A percentile compares a stretch with the other conserved stretches of the same genome.
phyloP scores from a whole-genome alignment of 108 stramenopile genomes.

The Heterococcus sp. region DNA sequence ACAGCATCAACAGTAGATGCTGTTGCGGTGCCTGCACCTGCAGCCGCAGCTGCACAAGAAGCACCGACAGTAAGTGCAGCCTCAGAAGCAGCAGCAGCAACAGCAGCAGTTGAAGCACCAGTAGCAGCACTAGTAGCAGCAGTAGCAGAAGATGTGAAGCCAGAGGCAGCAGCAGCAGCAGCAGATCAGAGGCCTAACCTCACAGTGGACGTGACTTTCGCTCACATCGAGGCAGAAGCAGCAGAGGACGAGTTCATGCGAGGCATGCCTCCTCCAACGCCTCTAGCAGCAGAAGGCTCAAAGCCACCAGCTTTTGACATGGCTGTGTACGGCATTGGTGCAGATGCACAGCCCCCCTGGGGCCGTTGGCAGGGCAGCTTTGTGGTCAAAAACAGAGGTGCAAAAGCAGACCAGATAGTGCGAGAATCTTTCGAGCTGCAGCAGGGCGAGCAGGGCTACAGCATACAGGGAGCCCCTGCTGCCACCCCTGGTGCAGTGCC shows the following conservation, averaged over 20 bases:
- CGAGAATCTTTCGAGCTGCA: constrained; percentile 19
- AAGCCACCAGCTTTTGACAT: background rate
- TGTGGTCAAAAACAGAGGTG: constrained; percentile 24
- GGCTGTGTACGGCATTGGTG: constrained; percentile 8
- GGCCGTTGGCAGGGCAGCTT: constrained; percentile 27
- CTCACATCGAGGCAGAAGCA: no score
- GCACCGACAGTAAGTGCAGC: background rate
- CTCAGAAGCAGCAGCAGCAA: background rate
- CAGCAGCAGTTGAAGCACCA: background rate
- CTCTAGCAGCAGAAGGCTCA: background rate
- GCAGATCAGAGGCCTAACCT: background rate
- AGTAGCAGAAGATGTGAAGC: no score
- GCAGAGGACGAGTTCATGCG: background rate
- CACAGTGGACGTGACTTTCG: background rate
- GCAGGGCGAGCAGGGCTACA: background rate
- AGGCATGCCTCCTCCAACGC: background rate
- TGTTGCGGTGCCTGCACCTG: background rate
- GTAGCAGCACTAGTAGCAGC: background rate
- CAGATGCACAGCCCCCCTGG: constrained; percentile 25
- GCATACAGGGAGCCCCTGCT: background rate
- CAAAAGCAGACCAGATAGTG: constrained; percentile 9
- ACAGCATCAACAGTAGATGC: background rate
- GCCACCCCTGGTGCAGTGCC: background rate
- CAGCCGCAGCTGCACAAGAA: background rate
- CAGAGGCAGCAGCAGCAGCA: no score